Evolutionary conservation across 345 rosid genomes (phyloP).

Genomic region (Salix dunnii): DNA sequence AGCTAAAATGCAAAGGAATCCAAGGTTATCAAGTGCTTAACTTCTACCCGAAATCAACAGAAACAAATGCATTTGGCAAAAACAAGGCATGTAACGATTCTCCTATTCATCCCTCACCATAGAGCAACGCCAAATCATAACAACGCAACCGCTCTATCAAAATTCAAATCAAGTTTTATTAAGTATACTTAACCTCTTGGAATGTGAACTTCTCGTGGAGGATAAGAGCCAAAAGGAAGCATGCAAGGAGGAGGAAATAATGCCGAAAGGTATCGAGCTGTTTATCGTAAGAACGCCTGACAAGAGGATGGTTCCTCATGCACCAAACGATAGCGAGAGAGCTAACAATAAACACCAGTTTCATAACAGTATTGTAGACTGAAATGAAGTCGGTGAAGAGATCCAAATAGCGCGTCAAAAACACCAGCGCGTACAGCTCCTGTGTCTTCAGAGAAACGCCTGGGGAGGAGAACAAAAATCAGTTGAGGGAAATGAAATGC

Average conservation of each 20-base stretch:
- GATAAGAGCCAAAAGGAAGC: conserved; percentile 59
- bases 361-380: conserved; percentile 81
- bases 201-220: conserved; percentile 73
- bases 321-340: conserved; percentile 89
- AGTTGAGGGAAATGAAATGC: neutral
- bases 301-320: conserved; percentile 69
- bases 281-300: conserved; percentile 68
- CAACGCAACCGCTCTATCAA: no score
- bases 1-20: no score
- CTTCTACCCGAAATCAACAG: no score
- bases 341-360: conserved; percentile 77
- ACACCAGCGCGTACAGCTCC: conserved; percentile 85
- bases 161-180: no score
- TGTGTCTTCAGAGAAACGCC: conserved; percentile 93
- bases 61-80: no score
- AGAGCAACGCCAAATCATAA: no score
- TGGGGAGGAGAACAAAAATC: conserved; percentile 10
- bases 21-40: no score
- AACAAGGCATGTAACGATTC: no score
- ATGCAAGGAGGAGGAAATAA: conserved; percentile 45
- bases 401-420: conserved; percentile 83
- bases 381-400: conserved; percentile 74
- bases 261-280: conserved; percentile 90
- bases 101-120: no score
- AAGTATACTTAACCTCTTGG: conserved; percentile 50